A percentile compares a stretch with the other conserved stretches of the same genome.
These are phyloP conservation scores for Trichoderma brevicompactum DNA, from an alignment of 2,329 filamentous ascomycete genomes.

Conservation along the genomic window DNA sequence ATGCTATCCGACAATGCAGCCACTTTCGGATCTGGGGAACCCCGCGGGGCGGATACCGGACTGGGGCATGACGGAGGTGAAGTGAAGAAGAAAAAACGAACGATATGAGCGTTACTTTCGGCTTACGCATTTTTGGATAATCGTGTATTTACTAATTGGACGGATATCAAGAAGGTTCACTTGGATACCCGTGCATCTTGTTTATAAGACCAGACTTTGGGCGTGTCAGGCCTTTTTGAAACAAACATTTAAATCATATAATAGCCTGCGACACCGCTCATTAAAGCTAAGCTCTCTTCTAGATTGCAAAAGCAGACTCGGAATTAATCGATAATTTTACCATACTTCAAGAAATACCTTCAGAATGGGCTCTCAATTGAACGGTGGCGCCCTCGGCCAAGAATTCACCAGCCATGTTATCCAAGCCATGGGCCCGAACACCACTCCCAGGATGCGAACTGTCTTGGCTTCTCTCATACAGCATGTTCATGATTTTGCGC, in stretches of 20 bases:
- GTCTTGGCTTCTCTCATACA: conserved; percentile 70
- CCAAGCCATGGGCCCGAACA: conserved; percentile 73
- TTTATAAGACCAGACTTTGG: not conserved
- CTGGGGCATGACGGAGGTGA: not conserved
- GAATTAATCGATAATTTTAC: not conserved
- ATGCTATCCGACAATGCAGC: conserved; percentile 20
- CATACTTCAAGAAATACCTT: not conserved
- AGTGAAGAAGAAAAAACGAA: not conserved
- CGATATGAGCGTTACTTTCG: not conserved
- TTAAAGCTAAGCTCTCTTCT: not conserved
- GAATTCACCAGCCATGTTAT: conserved; percentile 75
- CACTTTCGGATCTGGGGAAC: conserved; percentile 19
- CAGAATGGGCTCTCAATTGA: conserved; percentile 15
- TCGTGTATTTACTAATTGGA: not conserved
- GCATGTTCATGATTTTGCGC: conserved; percentile 81
- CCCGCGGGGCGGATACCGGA: conserved; percentile 15
- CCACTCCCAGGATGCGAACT: conserved; percentile 67
- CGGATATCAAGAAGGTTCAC: not conserved
- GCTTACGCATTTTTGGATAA: conserved; percentile 17
- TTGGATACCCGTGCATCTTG: not conserved
- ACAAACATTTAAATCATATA: not conserved
- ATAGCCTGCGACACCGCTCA: not conserved
- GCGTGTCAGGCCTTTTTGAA: not conserved
- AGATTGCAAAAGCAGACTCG: too few relatives aligned
- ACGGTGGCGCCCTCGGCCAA: conserved; percentile 40